Conservation (phyloP, 2,329 filamentous ascomycete genomes). For the Blumeriella jaapii region DNA sequence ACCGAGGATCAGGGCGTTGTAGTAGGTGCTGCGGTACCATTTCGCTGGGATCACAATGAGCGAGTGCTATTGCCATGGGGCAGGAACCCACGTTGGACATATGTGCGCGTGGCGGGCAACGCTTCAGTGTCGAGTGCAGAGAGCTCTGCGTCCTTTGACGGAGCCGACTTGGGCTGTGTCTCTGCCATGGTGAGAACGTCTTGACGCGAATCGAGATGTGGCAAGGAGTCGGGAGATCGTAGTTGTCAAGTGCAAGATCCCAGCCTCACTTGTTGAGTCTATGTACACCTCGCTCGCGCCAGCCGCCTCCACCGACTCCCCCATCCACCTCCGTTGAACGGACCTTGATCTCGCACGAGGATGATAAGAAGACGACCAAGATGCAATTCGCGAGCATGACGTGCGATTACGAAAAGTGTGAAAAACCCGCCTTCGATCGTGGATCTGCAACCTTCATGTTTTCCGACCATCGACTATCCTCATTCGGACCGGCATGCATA, state of each 20-base stretch:
- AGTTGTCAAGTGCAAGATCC: background rate
- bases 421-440: background rate
- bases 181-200: slow-evolving; percentile 5
- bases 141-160: slow-evolving; percentile 1
- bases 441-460: background rate
- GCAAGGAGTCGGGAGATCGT: background rate
- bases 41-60: slow-evolving; percentile 25
- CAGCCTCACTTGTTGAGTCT: too few relatives aligned
- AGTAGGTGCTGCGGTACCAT: slow-evolving; percentile 63
- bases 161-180: slow-evolving; percentile 5
- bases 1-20: slow-evolving; percentile 60
- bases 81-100: slow-evolving; percentile 10
- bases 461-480: too few relatives aligned
- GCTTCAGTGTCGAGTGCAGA: slow-evolving; percentile 16
- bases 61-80: background rate
- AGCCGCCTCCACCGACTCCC: too few relatives aligned
- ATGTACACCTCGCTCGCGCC: background rate
- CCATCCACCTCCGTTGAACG: background rate
- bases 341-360: background rate
- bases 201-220: background rate
- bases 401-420: slow-evolving; percentile 3
- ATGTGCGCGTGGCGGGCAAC: slow-evolving; percentile 7
- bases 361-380: background rate
- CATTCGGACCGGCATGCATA: too few relatives aligned
- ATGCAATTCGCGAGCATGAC: slow-evolving; percentile 1